Conservation (phyloP, 1,284 basidiomycete genomes). For the Malassezia equina region DNA sequence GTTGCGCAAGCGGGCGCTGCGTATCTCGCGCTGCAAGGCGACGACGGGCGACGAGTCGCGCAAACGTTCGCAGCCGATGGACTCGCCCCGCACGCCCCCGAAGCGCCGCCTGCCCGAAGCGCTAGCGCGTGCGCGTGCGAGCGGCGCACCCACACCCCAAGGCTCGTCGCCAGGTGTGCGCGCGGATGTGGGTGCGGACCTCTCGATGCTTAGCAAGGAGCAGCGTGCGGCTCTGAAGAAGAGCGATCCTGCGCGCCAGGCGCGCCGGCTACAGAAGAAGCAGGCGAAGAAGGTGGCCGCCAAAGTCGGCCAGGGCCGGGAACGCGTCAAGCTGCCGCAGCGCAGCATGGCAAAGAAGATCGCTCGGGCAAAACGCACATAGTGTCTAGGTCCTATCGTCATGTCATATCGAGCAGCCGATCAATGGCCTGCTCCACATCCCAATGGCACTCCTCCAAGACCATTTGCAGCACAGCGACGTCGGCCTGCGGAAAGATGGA, state of each 20-base stretch:
- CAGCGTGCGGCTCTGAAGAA: constrained; percentile 35
- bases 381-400: too few relatives aligned
- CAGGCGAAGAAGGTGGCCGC: constrained; percentile 3
- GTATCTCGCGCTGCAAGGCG: constrained; percentile 40
- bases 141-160: constrained; percentile 41
- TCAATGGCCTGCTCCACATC: constrained; percentile 40
- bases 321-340: constrained; percentile 17
- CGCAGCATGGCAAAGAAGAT: constrained; percentile 9
- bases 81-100: constrained; percentile 13
- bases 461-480: constrained; percentile 28
- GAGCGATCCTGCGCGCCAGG: constrained; percentile 30
- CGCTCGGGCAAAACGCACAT: neutral
- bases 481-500: constrained; percentile 38
- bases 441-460: constrained; percentile 30
- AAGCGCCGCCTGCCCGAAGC: constrained; percentile 8
- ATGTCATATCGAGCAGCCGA: constrained; percentile 33
- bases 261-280: constrained; percentile 41
- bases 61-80: constrained; percentile 1
- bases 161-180: constrained; percentile 29
- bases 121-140: constrained; percentile 20
- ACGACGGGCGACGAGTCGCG: constrained; percentile 18
- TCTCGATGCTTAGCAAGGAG: constrained; percentile 28
- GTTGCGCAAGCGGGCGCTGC: constrained; percentile 34
- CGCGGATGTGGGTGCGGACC: constrained; percentile 19
- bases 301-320: constrained; percentile 8